phyloP scores from a whole-genome alignment of 1,284 basidiomycete genomes.

The Meripilus lineatus region DNA sequence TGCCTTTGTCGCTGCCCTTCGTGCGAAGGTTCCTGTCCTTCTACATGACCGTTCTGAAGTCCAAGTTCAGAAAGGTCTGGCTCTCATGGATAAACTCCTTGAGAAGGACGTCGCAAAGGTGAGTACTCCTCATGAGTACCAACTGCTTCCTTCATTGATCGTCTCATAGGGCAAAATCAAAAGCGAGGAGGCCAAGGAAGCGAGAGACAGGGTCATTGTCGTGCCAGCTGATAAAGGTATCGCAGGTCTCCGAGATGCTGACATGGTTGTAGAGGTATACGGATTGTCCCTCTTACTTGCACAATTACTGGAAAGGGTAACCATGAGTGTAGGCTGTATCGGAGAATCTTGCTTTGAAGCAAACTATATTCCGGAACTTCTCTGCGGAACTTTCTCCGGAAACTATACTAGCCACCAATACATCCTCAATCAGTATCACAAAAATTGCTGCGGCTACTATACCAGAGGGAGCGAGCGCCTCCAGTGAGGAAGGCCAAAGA shows the following conservation, averaged over 20 bases:
- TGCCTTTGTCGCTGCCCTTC: constrained; percentile 77
- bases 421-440: constrained; percentile 91
- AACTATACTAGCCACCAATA: constrained; percentile 90
- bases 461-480: constrained; percentile 47
- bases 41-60: constrained; percentile 57
- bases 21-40: constrained; percentile 73
- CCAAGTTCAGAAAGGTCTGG: constrained; percentile 68
- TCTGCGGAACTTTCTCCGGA: constrained; percentile 64
- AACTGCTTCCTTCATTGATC: background rate
- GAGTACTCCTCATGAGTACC: constrained; percentile 1
- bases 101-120: constrained; percentile 82
- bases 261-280: constrained; percentile 93
- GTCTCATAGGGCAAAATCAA: constrained; percentile 56
- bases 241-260: constrained; percentile 65
- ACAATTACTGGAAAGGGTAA: background rate
- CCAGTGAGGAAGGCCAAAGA: constrained; percentile 57
- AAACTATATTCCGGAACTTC: constrained; percentile 72
- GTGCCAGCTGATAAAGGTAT: constrained; percentile 45
- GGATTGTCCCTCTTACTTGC: constrained; percentile 18
- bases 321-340: constrained; percentile 73
- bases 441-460: constrained; percentile 85
- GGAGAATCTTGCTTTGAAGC: constrained; percentile 81
- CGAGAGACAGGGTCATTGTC: constrained; percentile 57
- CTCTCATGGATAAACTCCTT: constrained; percentile 76
- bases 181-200: constrained; percentile 69